Evolutionary conservation across 495 filamentous ascomycete species (phyloP), one percentile per base, ranked within the genome.

Genomic region (Aeminium ludgeri): DNA sequence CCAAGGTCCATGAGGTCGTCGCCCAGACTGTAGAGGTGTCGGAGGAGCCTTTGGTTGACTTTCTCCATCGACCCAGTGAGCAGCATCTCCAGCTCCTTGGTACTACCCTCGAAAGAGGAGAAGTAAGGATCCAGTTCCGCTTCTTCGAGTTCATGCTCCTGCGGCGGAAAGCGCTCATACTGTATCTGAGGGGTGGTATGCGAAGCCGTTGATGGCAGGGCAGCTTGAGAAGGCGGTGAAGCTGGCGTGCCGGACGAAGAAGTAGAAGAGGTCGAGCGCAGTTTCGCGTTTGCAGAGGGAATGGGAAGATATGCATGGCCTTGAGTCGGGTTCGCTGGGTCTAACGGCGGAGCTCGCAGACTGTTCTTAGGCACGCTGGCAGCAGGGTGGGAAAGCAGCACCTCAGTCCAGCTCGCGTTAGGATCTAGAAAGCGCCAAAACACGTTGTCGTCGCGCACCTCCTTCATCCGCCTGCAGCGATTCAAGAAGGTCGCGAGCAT

Each of bases 391-490:
- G 87, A 85, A 56, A 85, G 75, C 8, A 96, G 59, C 2, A 97
- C 86, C 60, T 96, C 89, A 54, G 68, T 89, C 89, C 89, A 97
- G 77, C 89, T 97, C 15, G 86, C 83, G 58, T 97, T 95, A 3
- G 89, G 87, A 53, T 97, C 89, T 10, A 97, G 66, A 54, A 97
- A 97, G 46, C 83, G 80, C 83, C 87, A 93, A 75, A 86, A 92
- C 11, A 96, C 85, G 6, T 86, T 87, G 55, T 96, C 91, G 42
- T 91, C 82, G 20, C 82, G 72, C 29, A 97, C 77, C 44, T 93
- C 83, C 52, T 86, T 80, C 89, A 96, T 95, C 45, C 71, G 68
- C 33, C 84, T 71, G 59, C 89, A 97, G 25, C 89, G 71, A 53
- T 97, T 96, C 25, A 97, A 56, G 51, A 97, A 97, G 3, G 95